These are phyloP conservation scores for Trichoderma asperelloides DNA, from an alignment of 495 filamentous ascomycete genomes.

Conservation along the genomic window DNA sequence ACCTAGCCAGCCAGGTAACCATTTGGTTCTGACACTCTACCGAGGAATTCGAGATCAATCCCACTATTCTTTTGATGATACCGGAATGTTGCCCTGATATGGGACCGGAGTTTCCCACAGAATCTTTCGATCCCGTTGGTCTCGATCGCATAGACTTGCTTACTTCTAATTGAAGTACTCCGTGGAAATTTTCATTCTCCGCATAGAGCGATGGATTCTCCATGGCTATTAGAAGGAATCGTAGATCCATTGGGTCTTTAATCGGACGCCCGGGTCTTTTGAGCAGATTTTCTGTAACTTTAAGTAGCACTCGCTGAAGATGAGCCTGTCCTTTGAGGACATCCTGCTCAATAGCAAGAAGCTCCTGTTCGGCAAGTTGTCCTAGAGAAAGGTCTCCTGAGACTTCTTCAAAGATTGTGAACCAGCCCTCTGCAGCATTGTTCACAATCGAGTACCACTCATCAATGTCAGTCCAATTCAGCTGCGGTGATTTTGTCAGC, in stretches of 20 bases:
- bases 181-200: slow-evolving; percentile 25
- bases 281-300: slow-evolving; percentile 75
- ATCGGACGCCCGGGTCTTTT: slow-evolving; percentile 72
- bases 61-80: slow-evolving; percentile 79
- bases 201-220: slow-evolving; percentile 69
- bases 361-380: slow-evolving; percentile 19
- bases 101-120: slow-evolving; percentile 18
- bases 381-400: slow-evolving; percentile 17
- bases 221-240: slow-evolving; percentile 77
- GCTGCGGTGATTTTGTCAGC: slow-evolving; percentile 49
- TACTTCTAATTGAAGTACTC: slow-evolving; percentile 22
- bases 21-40: slow-evolving; percentile 72
- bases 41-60: slow-evolving; percentile 66
- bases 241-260: slow-evolving; percentile 57
- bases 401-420: slow-evolving; percentile 46
- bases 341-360: slow-evolving; percentile 48
- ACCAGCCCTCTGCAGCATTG: slow-evolving; percentile 45
- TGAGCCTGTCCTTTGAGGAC: slow-evolving; percentile 61
- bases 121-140: slow-evolving; percentile 12
- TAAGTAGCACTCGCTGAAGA: slow-evolving; percentile 60
- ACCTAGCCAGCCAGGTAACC: slow-evolving; percentile 77
- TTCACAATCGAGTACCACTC: slow-evolving; percentile 72
- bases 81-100: slow-evolving; percentile 58
- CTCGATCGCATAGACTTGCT: neutral
- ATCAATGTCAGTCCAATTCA: slow-evolving; percentile 65